phyloP scores from a whole-genome alignment of 768 basidiomycete genomes.

The Panaeolus cyanescens region DNA sequence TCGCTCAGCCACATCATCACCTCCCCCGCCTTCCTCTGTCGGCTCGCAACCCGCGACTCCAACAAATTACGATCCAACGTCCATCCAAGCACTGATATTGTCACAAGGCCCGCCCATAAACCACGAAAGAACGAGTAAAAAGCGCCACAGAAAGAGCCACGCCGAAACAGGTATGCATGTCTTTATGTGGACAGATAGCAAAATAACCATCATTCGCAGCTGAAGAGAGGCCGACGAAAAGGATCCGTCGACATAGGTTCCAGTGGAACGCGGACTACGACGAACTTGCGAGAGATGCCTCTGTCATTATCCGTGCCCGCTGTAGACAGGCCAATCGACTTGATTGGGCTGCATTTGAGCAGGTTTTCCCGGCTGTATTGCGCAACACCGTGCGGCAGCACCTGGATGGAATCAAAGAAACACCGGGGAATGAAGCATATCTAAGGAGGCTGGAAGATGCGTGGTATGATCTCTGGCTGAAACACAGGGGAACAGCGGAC shows the following conservation, averaged over 20 bases:
- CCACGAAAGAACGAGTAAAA: conserved; percentile 16
- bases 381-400: conserved; percentile 74
- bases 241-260: conserved; percentile 63
- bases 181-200: not conserved
- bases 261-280: conserved; percentile 88
- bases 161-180: conserved; percentile 31
- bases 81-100: conserved; percentile 26
- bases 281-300: conserved; percentile 85
- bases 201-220: conserved; percentile 3
- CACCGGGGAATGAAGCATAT: conserved; percentile 72
- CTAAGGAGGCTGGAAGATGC: conserved; percentile 76
- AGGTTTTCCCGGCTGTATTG: conserved; percentile 79
- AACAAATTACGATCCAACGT: conserved; percentile 3
- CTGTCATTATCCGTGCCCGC: conserved; percentile 79
- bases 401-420: conserved; percentile 58
- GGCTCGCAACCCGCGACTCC: conserved; percentile 1
- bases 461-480: conserved; percentile 80
- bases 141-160: conserved; percentile 22
- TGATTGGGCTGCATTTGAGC: conserved; percentile 73
- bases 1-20: conserved; percentile 10
- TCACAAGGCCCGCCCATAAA: conserved; percentile 28
- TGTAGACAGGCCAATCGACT: conserved; percentile 61
- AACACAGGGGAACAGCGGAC: conserved; percentile 63
- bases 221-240: conserved; percentile 43
- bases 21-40: conserved; percentile 1